phyloP scores from a whole-genome alignment of 2,329 filamentous ascomycete species.

The Fusarium nygamai region DNA sequence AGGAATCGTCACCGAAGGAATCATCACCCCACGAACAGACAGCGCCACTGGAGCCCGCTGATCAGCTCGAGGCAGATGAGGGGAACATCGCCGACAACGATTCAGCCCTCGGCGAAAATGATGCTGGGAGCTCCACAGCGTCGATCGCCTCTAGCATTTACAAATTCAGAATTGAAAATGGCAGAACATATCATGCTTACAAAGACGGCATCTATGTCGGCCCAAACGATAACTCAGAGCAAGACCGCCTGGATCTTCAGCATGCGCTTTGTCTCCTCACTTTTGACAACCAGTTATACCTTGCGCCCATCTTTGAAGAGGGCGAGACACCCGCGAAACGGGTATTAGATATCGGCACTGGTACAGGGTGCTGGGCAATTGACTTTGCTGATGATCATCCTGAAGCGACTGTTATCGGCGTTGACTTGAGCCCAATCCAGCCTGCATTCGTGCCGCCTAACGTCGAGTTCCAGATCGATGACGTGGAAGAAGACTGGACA shows the following conservation, averaged over 20 bases:
- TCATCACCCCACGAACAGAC: neutral
- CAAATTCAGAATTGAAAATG: constrained; percentile 39
- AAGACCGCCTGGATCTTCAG: constrained; percentile 34
- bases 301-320: constrained; percentile 19
- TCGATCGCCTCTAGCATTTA: constrained; percentile 33
- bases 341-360: constrained; percentile 41
- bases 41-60: neutral
- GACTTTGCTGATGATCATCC: constrained; percentile 39
- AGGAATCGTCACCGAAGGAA: neutral
- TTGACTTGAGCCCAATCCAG: constrained; percentile 37
- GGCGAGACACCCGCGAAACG: neutral
- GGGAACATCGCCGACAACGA: neutral
- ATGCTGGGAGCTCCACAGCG: constrained; percentile 19
- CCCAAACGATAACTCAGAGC: constrained; percentile 18
- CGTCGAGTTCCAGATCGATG: constrained; percentile 38
- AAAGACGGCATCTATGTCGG: constrained; percentile 34
- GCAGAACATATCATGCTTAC: constrained; percentile 41
- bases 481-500: constrained; percentile 40
- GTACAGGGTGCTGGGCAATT: constrained; percentile 42
- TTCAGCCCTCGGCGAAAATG: neutral
- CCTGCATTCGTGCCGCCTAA: constrained; percentile 36
- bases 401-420: constrained; percentile 17
- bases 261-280: constrained; percentile 40
- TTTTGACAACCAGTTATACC: constrained; percentile 37
- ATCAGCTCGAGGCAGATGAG: constrained; percentile 9